A percentile compares a stretch with the other conserved stretches of the same genome.
Conservation (phyloP, 2,329 filamentous ascomycete species). For the Chrysosporium queenslandicum region DNA sequence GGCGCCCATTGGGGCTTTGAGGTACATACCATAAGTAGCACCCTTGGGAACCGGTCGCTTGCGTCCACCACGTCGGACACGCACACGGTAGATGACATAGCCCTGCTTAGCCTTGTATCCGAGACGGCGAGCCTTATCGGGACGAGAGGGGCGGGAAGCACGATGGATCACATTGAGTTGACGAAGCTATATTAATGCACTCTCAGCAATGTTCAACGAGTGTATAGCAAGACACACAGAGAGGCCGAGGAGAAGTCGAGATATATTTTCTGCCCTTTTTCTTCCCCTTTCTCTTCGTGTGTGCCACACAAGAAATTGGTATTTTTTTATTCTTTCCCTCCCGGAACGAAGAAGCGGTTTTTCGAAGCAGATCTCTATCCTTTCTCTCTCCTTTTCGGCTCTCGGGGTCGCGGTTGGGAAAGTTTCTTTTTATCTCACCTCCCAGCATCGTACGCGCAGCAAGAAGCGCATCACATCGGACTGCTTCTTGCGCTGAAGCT, state of each 20-base stretch:
- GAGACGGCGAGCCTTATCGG: constrained; percentile 98
- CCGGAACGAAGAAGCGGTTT: constrained; percentile 1
- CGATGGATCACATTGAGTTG: constrained; percentile 99
- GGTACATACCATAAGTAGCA: constrained; percentile 84
- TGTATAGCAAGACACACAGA: constrained; percentile 69
- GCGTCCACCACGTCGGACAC: constrained; percentile 96
- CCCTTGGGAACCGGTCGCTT: constrained; percentile 95
- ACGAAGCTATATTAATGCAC: constrained; percentile 99
- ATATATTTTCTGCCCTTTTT: background rate
- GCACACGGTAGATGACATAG: constrained; percentile 99
- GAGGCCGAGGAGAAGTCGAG: constrained; percentile 11
- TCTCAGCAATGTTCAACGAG: constrained; percentile 99
- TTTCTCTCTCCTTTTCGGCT: background rate
- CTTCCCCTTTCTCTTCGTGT: constrained; percentile 10
- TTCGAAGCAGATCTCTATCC: constrained; percentile 8
- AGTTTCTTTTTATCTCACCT: constrained; percentile 57
- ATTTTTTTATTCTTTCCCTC: background rate
- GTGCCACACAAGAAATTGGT: constrained; percentile 15
- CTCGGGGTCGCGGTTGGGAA: constrained; percentile 1
- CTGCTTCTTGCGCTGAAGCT: constrained; percentile 99
- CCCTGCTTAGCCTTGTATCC: constrained; percentile 99
- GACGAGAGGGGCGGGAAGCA: constrained; percentile 75
- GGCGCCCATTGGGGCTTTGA: background rate
- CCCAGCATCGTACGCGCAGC: constrained; percentile 99
- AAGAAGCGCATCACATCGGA: constrained; percentile 99